Base-by-base conservation (phyloP, 2,329 filamentous ascomycete species). In the Aureobasidium sp. region DNA sequence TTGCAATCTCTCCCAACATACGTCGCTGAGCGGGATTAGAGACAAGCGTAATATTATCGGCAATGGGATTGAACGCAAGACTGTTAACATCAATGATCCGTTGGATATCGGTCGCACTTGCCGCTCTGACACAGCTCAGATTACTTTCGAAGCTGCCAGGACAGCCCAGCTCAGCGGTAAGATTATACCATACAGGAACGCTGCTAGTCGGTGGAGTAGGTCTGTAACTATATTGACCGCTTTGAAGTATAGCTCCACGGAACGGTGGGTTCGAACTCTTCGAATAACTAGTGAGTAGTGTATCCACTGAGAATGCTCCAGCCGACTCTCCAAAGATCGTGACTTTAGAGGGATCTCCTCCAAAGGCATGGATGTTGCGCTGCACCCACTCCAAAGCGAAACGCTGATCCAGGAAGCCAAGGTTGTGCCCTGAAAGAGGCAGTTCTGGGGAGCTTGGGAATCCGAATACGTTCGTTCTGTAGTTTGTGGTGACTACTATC, bases 391-490 rank as follows among this genome's bases (percentile, higher is more conserved):
- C 67, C 9, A 76, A 66, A 34, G 67, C 74, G 17, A 71, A 64
- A 8, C 73, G 65, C 63, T 76, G 74, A 57, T 76, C 74, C 2
- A 74, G 63, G 56, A 75, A 74, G n/a, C 74, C 74, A 1, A 73
- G 66, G 46, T 75, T 75, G 27, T 68, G 69, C 7, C 66, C 66
- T 1, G 63, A 66, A n/a, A 67, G 29, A 5, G 73, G 73, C 9
- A 77, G 62, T 65, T 75, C 66, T 63, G 75, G 64, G 63, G 74
- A 63, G 63, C 67, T 66, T 66, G 72, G 71, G 67, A 79, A 78
- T 12, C 76, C 76, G 65, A 78, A 78, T n/a, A 74, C 72, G 46
- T 74, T 74, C 0, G 72, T 73, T 4, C 72, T 63, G 61, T 74
- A 74, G 46, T 74, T 74, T 13, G 66, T 57, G 3, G 69, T 69